These are phyloP conservation scores for Aspergillus sp. DNA, from an alignment of 2,329 filamentous ascomycete genomes.

Conservation along the genomic window DNA sequence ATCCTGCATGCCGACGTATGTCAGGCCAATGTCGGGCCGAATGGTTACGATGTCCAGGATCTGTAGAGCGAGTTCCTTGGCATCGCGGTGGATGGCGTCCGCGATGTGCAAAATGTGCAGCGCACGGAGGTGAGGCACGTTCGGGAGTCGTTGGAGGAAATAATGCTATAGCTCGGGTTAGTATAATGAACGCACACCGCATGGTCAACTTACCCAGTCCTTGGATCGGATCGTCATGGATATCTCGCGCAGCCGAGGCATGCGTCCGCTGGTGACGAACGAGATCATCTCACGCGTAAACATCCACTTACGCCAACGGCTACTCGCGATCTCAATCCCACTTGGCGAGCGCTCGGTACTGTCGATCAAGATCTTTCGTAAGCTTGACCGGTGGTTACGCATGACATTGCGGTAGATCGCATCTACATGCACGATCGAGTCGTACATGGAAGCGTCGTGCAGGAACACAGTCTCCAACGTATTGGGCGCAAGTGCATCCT, in stretches of 20 bases:
- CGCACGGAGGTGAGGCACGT: slow-evolving; percentile 66
- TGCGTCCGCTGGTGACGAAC: slow-evolving; percentile 73
- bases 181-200: slow-evolving; percentile 5
- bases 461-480: slow-evolving; percentile 76
- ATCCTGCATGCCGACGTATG: slow-evolving; percentile 70
- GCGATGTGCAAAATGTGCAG: slow-evolving; percentile 68
- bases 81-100: slow-evolving; percentile 60
- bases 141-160: slow-evolving; percentile 72
- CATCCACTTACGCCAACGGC: slow-evolving; percentile 68
- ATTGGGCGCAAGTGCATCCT: slow-evolving; percentile 74
- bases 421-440: slow-evolving; percentile 63
- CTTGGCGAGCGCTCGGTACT: slow-evolving; percentile 57
- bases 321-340: slow-evolving; percentile 34
- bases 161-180: slow-evolving; percentile 57
- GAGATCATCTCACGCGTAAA: slow-evolving; percentile 65
- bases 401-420: slow-evolving; percentile 69
- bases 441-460: slow-evolving; percentile 60
- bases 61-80: slow-evolving; percentile 70
- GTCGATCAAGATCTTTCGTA: slow-evolving; percentile 72
- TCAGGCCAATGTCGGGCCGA: slow-evolving; percentile 71
- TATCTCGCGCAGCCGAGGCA: slow-evolving; percentile 69
- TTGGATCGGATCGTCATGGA: slow-evolving; percentile 70
- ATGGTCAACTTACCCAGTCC: slow-evolving; percentile 65
- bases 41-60: slow-evolving; percentile 75
- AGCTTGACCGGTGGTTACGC: slow-evolving; percentile 66